phyloP scores from a whole-genome alignment of 2,329 filamentous ascomycete genomes.

The Diplocarpon mali region DNA sequence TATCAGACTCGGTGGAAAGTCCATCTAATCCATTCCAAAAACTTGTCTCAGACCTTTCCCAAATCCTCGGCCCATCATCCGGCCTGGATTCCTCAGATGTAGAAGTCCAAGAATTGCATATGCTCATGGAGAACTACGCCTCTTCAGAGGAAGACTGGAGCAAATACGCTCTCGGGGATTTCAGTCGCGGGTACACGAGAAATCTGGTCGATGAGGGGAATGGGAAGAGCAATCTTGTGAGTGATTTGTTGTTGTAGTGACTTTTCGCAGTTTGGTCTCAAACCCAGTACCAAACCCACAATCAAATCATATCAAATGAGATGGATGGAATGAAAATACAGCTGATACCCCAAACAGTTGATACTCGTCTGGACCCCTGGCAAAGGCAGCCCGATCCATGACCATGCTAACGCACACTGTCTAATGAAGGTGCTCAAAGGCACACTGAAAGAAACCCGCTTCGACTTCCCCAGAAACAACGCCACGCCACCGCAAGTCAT shows the following conservation, averaged over 20 bases:
- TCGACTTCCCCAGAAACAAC: conserved; percentile 52
- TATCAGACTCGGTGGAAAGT: not conserved
- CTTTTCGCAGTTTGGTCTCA: too few species aligned
- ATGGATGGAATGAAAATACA: too few species aligned
- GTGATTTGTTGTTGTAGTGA: conserved; percentile 10
- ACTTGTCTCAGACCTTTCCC: conserved; percentile 63
- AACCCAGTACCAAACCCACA: too few species aligned
- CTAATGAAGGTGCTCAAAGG: conserved; percentile 80
- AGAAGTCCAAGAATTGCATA: conserved; percentile 58
- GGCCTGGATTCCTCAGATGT: conserved; percentile 76
- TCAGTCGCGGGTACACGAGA: conserved; percentile 63
- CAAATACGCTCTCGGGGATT: conserved; percentile 63
- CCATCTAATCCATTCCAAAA: conserved; percentile 46
- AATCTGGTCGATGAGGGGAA: conserved; percentile 89
- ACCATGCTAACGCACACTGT: conserved; percentile 81
- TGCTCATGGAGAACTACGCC: conserved; percentile 63
- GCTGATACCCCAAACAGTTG: conserved; percentile 68
- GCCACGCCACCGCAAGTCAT: conserved; percentile 48
- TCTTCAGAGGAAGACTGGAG: conserved; percentile 62
- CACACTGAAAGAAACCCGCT: conserved; percentile 69
- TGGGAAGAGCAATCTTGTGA: conserved; percentile 45
- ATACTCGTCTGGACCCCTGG: conserved; percentile 84
- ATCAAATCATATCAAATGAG: too few species aligned
- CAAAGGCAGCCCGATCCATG: conserved; percentile 75
- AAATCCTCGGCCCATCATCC: conserved; percentile 66